Evolutionary conservation across 208 protist species (phyloP).

Genomic region (Crithidia brevicula): DNA sequence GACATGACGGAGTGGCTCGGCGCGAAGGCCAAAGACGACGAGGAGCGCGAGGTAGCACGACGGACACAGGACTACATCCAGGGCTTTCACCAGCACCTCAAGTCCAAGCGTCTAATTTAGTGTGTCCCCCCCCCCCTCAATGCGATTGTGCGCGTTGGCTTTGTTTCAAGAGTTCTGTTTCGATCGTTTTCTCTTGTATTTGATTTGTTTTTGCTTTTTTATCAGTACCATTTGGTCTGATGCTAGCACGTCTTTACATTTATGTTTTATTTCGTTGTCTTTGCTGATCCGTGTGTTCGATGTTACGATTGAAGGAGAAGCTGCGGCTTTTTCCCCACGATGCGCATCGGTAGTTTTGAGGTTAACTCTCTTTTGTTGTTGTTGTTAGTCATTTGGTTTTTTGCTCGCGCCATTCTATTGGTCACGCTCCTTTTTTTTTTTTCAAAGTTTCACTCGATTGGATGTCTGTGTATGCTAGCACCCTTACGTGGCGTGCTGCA

Average conservation of each 20-base stretch:
- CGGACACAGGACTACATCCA: constrained; percentile 91
- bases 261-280: not conserved
- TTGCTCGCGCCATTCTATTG: not conserved
- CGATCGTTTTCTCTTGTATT: not conserved
- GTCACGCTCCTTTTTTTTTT: not conserved
- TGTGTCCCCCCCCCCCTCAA: too few relatives aligned
- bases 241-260: not conserved
- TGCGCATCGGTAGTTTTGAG: too few relatives aligned
- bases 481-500: too few relatives aligned
- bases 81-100: constrained; percentile 90
- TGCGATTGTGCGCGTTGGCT: too few relatives aligned
- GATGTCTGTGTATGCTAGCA: too few relatives aligned
- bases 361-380: not conserved
- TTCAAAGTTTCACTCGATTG: not conserved
- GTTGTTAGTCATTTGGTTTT: not conserved
- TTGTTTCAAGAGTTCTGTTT: not conserved
- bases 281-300: too few relatives aligned
- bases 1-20: constrained; percentile 92
- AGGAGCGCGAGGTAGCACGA: constrained; percentile 86
- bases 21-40: constrained; percentile 88
- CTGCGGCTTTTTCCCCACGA: too few relatives aligned
- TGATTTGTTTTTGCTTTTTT: not conserved
- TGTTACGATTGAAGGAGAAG: too few relatives aligned
- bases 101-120: constrained; percentile 88
- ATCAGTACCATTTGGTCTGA: too few relatives aligned